Evolutionary conservation across 805 yeast species (phyloP).

Genomic region (Limtongozyma cylindracea): DNA sequence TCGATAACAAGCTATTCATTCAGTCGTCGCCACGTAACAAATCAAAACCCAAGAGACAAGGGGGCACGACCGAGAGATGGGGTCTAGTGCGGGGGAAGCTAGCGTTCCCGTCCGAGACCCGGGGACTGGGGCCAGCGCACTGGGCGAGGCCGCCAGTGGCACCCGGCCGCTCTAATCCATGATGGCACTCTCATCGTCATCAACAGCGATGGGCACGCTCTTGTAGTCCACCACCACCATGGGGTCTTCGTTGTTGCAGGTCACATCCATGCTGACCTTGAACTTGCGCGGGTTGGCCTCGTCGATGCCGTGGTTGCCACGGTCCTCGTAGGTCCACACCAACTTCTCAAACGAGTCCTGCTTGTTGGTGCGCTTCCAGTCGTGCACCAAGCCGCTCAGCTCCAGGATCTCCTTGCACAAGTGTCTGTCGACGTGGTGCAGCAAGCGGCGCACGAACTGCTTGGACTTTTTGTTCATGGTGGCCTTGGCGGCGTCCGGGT

Average conservation of each 20-base stretch:
- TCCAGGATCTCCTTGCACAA: conserved; percentile 37
- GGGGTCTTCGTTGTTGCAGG: conserved; percentile 42
- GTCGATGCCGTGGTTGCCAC: conserved; percentile 27
- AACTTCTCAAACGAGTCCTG: conserved; percentile 25
- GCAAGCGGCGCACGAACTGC: conserved; percentile 48
- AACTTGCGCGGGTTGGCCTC: conserved; percentile 24
- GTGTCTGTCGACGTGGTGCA: conserved; percentile 53
- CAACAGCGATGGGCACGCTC: conserved; percentile 25
- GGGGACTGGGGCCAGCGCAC: too few species aligned
- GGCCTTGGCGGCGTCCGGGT: conserved; percentile 47
- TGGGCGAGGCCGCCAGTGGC: too few species aligned
- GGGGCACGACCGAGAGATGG: too few species aligned
- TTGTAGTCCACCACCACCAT: conserved; percentile 38
- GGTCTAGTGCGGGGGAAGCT: too few species aligned
- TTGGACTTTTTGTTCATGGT: conserved; percentile 47
- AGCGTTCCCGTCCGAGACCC: too few species aligned
- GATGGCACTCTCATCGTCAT: too few species aligned
- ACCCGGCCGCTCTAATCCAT: too few species aligned
- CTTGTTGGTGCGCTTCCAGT: conserved; percentile 19
- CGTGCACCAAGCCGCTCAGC: conserved; percentile 30
- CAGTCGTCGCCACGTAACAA: background rate
- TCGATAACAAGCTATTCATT: too few species aligned
- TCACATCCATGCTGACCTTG: conserved; percentile 36
- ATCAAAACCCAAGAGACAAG: background rate
- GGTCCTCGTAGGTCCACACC: conserved; percentile 40